Base-by-base conservation (phyloP, 2,329 filamentous ascomycete species). In the Nemania bipapillata region DNA sequence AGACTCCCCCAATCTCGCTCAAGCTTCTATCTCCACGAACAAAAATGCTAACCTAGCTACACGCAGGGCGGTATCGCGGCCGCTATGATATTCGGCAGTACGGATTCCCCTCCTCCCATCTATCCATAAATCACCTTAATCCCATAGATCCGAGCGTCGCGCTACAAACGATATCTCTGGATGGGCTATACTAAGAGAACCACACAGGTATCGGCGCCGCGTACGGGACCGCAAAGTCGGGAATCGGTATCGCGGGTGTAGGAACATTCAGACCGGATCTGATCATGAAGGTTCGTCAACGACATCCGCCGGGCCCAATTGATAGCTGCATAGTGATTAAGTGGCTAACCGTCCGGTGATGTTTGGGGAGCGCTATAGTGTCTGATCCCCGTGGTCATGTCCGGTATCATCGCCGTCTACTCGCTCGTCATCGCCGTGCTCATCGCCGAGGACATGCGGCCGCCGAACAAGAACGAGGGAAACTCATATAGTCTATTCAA, bases 341-440 rank as follows among this genome's bases (percentile, higher is more conserved):
- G 20, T 32, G 1, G 32, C 62, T 64, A 45, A 58, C 9, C 1
- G 40, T 22, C 20, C 37, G 22, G 24, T 20, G 7, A 64, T 6
- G 12, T 37, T 63, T 15, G 17, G 17, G 40, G 24, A 32, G n/a
- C 17, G n/a, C 12, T 26, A 37, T 75, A 94, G 92, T 94, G 91
- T 65, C 84, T 95, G 61, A 94, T 95, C 74, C 92, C 92, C 71
- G 92, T 96, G 73, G 91, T 99, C 85, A 99, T 99, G 96, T 97
- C 96, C 76, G 96, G 96, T 89, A 99, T 99, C 80, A 93, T 99
- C 78, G 96, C 96, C 66, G 96, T 99, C 74, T 99, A 99, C 84
- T 93, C 94, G 59, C 92, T 99, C 75, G 96, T 99, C 77, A 94
- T 99, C 75, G 92, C 95, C 20, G 96, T 99, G 78, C 89, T 99